Conservation (phyloP, 805 yeast species). For the Wickerhamiella musiphila region DNA sequence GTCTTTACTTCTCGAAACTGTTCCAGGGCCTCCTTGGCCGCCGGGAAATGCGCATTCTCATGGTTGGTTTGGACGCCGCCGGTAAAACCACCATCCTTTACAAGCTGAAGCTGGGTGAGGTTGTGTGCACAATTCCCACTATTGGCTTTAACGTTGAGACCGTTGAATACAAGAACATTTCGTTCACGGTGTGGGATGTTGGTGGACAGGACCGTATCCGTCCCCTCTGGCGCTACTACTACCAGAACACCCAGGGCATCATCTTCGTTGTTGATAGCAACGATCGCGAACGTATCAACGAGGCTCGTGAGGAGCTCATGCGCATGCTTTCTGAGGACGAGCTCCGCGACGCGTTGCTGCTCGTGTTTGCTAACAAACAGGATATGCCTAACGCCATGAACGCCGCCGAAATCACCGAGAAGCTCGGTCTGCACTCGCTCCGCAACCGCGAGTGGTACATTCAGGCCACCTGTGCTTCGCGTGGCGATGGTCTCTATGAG, state of each 20-base stretch:
- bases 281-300: conserved; percentile 94
- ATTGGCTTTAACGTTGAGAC: conserved; percentile 96
- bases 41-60: conserved; percentile 93
- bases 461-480: conserved; percentile 97
- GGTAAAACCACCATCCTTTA: conserved; percentile 95
- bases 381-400: conserved; percentile 98
- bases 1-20: conserved; percentile 85
- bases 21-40: conserved; percentile 92
- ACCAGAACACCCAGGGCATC: conserved; percentile 97
- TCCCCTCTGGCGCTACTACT: conserved; percentile 97
- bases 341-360: conserved; percentile 85
- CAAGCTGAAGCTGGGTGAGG: conserved; percentile 89
- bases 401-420: conserved; percentile 96
- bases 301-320: conserved; percentile 96
- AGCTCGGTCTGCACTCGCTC: conserved; percentile 88
- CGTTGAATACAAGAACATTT: conserved; percentile 90
- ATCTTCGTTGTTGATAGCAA: conserved; percentile 95
- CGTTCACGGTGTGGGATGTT: conserved; percentile 97
- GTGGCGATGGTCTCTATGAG: conserved; percentile 96
- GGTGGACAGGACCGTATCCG: conserved; percentile 99
- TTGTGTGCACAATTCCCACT: conserved; percentile 91
- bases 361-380: conserved; percentile 96
- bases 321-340: conserved; percentile 98
- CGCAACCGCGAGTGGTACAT: conserved; percentile 99
- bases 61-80: conserved; percentile 97